A percentile compares a stretch with the other conserved stretches of the same genome.
Evolutionary conservation across 345 rosid genomes (phyloP).

Genomic region (Noccaea caerulescens): DNA sequence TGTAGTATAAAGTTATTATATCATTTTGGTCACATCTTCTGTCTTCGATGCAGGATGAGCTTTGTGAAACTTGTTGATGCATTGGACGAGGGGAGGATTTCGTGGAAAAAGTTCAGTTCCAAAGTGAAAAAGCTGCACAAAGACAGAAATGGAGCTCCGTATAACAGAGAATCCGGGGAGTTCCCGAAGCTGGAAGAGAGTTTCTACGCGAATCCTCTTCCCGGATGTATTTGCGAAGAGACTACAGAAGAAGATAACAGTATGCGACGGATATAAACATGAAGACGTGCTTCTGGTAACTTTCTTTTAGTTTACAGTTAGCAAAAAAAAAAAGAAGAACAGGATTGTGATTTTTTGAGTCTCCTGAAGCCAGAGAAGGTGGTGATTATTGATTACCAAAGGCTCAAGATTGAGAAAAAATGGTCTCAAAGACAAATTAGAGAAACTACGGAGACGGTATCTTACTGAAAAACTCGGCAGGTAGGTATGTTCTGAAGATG

Average conservation of each 20-base stretch:
- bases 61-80: constrained; percentile 84
- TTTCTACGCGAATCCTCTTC: constrained; percentile 85
- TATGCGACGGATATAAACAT: constrained; percentile 18
- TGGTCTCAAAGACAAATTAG: constrained; percentile 26
- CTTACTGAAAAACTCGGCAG: constrained; percentile 1
- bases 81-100: constrained; percentile 69
- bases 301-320: constrained; percentile 29
- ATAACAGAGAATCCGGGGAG: constrained; percentile 70
- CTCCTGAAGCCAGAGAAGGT: constrained; percentile 26
- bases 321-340: constrained; percentile 22
- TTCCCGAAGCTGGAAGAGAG: constrained; percentile 93
- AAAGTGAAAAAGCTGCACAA: constrained; percentile 80
- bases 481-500: constrained; percentile 16
- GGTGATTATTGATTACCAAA: constrained; percentile 14
- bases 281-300: constrained; percentile 32
- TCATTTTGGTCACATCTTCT: constrained; percentile 1
- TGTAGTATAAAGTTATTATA: not conserved
- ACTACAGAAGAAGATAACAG: constrained; percentile 42
- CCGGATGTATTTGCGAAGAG: constrained; percentile 78
- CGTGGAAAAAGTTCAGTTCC: constrained; percentile 88
- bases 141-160: constrained; percentile 76
- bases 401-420: constrained; percentile 32
- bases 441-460: constrained; percentile 16
- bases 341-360: constrained; percentile 11
- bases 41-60: constrained; percentile 61